phyloP scores from a whole-genome alignment of 2,329 filamentous ascomycete genomes.

The Ophiocordyceps polyrhachis-furcata region DNA sequence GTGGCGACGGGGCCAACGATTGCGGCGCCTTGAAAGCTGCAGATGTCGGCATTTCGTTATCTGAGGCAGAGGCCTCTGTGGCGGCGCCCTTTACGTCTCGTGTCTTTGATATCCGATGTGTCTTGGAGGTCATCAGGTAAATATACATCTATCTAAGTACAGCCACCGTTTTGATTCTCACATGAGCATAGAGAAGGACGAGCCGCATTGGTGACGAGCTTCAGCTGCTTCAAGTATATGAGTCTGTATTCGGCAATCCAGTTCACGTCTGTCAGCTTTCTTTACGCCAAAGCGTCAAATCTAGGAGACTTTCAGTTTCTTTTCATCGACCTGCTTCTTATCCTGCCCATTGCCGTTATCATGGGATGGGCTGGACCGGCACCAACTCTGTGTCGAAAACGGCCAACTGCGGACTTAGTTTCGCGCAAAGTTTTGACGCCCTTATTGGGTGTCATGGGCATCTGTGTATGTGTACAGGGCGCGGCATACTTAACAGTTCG shows the following conservation, averaged over 20 bases:
- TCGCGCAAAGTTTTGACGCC: constrained; percentile 83
- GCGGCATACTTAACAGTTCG: constrained; percentile 57
- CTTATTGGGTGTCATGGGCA: constrained; percentile 68
- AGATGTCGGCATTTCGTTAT: constrained; percentile 91
- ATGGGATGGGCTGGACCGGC: constrained; percentile 96
- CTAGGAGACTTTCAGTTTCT: constrained; percentile 95
- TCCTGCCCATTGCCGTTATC: constrained; percentile 90
- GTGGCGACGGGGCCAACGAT: constrained; percentile 93
- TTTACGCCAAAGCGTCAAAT: constrained; percentile 87
- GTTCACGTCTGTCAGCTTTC: constrained; percentile 90
- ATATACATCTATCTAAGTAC: too few relatives aligned
- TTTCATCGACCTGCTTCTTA: constrained; percentile 83
- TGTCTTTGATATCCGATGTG: constrained; percentile 90
- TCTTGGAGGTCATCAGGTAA: constrained; percentile 73
- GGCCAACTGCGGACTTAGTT: constrained; percentile 81
- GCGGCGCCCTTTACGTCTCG: constrained; percentile 95
- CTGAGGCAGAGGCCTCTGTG: constrained; percentile 91
- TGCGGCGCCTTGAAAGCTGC: constrained; percentile 93
- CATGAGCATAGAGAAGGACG: constrained; percentile 52
- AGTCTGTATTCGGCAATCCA: constrained; percentile 98
- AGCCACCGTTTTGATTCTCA: constrained; percentile 11
- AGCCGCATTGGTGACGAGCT: constrained; percentile 90
- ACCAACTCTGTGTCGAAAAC: constrained; percentile 57
- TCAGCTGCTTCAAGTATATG: constrained; percentile 99
- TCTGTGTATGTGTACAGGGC: constrained; percentile 64